These are phyloP conservation scores for Grosmannia huntii DNA, from an alignment of 2,329 filamentous ascomycete genomes.

Conservation along the genomic window DNA sequence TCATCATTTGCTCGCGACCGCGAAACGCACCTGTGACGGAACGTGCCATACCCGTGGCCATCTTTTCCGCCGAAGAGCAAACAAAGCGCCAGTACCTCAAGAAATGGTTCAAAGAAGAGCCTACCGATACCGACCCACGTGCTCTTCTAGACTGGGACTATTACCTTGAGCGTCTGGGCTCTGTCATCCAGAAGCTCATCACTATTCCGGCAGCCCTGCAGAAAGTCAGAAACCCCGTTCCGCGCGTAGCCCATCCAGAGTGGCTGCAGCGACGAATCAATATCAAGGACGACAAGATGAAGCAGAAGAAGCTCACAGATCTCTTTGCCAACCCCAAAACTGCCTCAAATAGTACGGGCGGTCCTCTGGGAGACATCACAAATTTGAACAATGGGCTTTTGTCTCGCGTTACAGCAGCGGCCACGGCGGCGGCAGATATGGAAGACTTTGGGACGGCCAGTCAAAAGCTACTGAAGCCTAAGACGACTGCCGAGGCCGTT, in stretches of 20 bases:
- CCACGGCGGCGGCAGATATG: conserved; percentile 37
- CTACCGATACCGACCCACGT: conserved; percentile 78
- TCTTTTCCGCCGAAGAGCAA: conserved; percentile 84
- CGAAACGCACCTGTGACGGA: conserved; percentile 89
- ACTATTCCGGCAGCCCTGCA: conserved; percentile 95
- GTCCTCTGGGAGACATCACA: conserved; percentile 60
- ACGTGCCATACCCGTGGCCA: conserved; percentile 84
- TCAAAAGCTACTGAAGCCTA: conserved; percentile 52
- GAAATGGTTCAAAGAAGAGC: conserved; percentile 94
- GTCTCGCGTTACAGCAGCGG: conserved; percentile 22
- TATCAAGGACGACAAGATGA: conserved; percentile 91
- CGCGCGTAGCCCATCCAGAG: conserved; percentile 84
- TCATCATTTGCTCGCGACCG: conserved; percentile 86
- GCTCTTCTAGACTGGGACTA: conserved; percentile 93
- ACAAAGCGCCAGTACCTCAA: conserved; percentile 82
- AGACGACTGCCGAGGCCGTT: conserved; percentile 40
- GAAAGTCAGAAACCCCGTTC: conserved; percentile 88
- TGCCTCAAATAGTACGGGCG: conserved; percentile 14
- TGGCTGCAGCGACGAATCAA: conserved; percentile 93
- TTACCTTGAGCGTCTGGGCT: conserved; percentile 88
- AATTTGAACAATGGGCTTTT: conserved; percentile 32
- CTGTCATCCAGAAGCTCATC: conserved; percentile 96
- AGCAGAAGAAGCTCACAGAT: conserved; percentile 98
- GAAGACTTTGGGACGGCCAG: conserved; percentile 56
- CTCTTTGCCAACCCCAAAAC: conserved; percentile 52